Base-by-base conservation (phyloP, 331 rosid genomes). In the Cydonia oblonga region DNA sequence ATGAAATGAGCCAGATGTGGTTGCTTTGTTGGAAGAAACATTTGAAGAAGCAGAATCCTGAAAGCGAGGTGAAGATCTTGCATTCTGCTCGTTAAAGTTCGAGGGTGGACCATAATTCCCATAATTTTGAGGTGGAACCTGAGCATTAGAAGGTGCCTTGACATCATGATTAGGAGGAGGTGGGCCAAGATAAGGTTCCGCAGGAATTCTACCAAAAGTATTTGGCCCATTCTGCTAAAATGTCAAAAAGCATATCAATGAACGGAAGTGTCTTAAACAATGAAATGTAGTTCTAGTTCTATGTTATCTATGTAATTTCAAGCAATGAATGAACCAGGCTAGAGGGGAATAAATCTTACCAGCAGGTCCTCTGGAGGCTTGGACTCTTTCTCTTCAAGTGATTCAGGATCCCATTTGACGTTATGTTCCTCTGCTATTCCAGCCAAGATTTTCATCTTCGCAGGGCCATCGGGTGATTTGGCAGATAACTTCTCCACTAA, bases 381-480 rank as follows among this genome's bases (percentile, higher is more conserved):
- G 20, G 56, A 53, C 80, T 84, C 91, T 52, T 51, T 80, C 73
- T 87, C 97, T 67, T 77, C 90, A 78, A 84, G 83, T 9, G 92
- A 75, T 70, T 87, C 84, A 60, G 91, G 90, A 63, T 91, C 93
- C 99, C 99, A 95, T 78, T 89, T 88, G 82, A 95, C 76, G 71
- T 91, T 88, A 84, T 95, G 86, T 76, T 95, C 99, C 87, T 88
- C 90, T n/a, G 99, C 99, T 78, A 95, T 88, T 52, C 87, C 87
- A 72, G 87, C 23, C 70, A 95, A 78, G 74, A 95, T 86, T 78
- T 89, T 91, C 46, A 89, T 69, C 83, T 95, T 91, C 30, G 86
- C 79, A 75, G 83, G 99, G 71, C 90, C 93, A 82, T 91, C 97
- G 2, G 97, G 99, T 69, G 97, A 88, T 84, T 88, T 95, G 58